These are phyloP conservation scores for Sodiomyces alkalinus DNA, from an alignment of 2,329 filamentous ascomycete genomes.

Conservation along the genomic window DNA sequence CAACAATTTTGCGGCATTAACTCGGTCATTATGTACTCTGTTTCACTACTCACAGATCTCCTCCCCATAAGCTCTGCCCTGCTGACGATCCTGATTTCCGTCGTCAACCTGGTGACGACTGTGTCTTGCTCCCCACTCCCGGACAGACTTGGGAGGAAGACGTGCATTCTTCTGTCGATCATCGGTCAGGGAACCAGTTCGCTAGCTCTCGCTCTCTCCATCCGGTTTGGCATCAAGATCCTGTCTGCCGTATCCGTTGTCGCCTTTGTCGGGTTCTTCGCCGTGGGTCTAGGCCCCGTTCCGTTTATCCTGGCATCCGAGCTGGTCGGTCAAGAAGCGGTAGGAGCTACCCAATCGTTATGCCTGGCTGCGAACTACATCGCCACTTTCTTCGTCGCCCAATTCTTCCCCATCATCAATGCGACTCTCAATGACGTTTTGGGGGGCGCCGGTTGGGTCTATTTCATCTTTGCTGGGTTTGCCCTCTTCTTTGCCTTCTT, in stretches of 20 bases:
- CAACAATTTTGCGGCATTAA: constrained; percentile 94
- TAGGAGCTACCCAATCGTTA: constrained; percentile 83
- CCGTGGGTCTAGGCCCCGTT: constrained; percentile 79
- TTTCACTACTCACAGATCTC: constrained; percentile 69
- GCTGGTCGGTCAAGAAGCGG: constrained; percentile 77
- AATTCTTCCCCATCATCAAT: constrained; percentile 87
- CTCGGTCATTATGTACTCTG: constrained; percentile 97
- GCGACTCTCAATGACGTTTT: constrained; percentile 46
- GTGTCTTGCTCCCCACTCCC: constrained; percentile 68
- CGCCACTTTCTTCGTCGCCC: constrained; percentile 81
- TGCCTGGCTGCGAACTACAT: constrained; percentile 77
- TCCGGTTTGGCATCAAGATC: constrained; percentile 55
- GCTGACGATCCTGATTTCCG: constrained; percentile 75
- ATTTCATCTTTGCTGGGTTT: constrained; percentile 76
- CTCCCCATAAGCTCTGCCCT: constrained; percentile 69
- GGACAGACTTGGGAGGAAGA: constrained; percentile 77
- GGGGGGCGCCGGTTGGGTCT: constrained; percentile 66
- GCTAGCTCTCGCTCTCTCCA: constrained; percentile 64
- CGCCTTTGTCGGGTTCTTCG: constrained; percentile 79
- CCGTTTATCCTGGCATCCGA: constrained; percentile 91
- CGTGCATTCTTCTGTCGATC: constrained; percentile 69
- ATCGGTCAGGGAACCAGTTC: constrained; percentile 71
- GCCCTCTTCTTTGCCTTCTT: constrained; percentile 57
- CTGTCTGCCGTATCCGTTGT: constrained; percentile 72
- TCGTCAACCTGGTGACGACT: constrained; percentile 75